phyloP scores from a whole-genome alignment of 2,329 filamentous ascomycete species.

The Diaporthe destruens region DNA sequence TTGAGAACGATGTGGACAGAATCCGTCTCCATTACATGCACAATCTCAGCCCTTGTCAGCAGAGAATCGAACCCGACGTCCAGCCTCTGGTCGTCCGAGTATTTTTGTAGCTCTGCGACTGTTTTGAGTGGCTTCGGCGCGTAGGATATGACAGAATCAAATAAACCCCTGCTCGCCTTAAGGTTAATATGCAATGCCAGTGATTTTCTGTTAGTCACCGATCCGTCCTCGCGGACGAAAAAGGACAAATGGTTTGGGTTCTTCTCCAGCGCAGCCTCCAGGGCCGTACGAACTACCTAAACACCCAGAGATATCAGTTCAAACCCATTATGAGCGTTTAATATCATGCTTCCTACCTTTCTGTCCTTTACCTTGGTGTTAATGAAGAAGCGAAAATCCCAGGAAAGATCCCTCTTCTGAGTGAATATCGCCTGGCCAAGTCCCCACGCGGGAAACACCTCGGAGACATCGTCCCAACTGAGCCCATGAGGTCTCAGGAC shows the following conservation, averaged over 20 bases:
- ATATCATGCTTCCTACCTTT: background rate
- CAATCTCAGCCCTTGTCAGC: constrained; percentile 1
- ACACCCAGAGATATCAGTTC: background rate
- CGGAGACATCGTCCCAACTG: constrained; percentile 3
- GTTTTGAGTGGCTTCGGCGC: constrained; percentile 9
- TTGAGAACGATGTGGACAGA: background rate
- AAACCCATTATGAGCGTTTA: background rate
- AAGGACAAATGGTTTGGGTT: constrained; percentile 1
- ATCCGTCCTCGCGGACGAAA: constrained; percentile 11
- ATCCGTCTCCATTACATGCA: constrained; percentile 3
- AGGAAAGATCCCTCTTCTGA: constrained; percentile 13
- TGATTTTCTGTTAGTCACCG: constrained; percentile 18
- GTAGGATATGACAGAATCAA: constrained; percentile 7
- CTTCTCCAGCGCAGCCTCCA: constrained; percentile 22
- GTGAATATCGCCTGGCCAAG: constrained; percentile 22
- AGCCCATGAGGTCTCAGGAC: constrained; percentile 1
- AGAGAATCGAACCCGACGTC: constrained; percentile 3
- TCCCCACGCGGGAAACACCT: constrained; percentile 5
- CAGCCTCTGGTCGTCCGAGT: background rate
- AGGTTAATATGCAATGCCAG: background rate
- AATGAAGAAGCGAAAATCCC: constrained; percentile 17
- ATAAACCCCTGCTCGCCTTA: constrained; percentile 4
- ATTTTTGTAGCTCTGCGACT: background rate
- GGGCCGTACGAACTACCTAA: background rate
- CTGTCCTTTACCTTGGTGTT: background rate